Evolutionary conservation across 768 basidiomycete genomes (phyloP), one percentile per base, ranked within the genome.

Genomic region (Mycena vitilis): DNA sequence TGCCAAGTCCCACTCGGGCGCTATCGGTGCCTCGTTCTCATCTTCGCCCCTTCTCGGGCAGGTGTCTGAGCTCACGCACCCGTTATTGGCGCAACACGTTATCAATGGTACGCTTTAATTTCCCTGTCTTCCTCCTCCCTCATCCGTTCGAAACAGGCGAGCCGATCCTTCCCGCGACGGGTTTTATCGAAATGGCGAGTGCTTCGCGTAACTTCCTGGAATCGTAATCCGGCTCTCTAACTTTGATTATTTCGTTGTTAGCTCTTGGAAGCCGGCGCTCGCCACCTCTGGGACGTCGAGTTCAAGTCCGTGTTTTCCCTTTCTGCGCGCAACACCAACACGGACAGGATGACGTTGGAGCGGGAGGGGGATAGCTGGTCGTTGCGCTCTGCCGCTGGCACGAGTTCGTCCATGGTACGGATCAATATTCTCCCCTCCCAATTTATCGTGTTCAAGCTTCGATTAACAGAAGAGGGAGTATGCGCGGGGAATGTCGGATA

Each of bases 401-500:
- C n/a, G n/a, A n/a, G n/a, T n/a, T n/a, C n/a, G n/a, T n/a, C n/a
- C n/a, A n/a, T n/a, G n/a, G n/a, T n/a, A n/a, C n/a, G n/a, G n/a
- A n/a, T n/a, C n/a, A n/a, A n/a, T n/a, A n/a, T n/a, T n/a, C n/a
- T n/a, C n/a, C n/a, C n/a, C n/a, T n/a, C n/a, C n/a, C n/a, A n/a
- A n/a, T n/a, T n/a, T n/a, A n/a, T n/a, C n/a, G n/a, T n/a, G n/a
- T n/a, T n/a, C n/a, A n/a, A n/a, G n/a, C n/a, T n/a, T n/a, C n/a
- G n/a, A n/a, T n/a, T n/a, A n/a, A n/a, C n/a, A n/a, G n/a, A n/a
- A n/a, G n/a, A n/a, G n/a, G n/a, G 63, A 57, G 56, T 56, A 65
- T 44, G 56, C 47, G 23, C 63, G 63, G 10, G 63, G 63, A 4
- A 45, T 57, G 16, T 49, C 49, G 63, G 63, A 65, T 22, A 58